Evolutionary conservation across 164 flowering plant species (phyloP), one percentile per base, ranked within the genome.

Genomic region (Nymphaea thermarum): DNA sequence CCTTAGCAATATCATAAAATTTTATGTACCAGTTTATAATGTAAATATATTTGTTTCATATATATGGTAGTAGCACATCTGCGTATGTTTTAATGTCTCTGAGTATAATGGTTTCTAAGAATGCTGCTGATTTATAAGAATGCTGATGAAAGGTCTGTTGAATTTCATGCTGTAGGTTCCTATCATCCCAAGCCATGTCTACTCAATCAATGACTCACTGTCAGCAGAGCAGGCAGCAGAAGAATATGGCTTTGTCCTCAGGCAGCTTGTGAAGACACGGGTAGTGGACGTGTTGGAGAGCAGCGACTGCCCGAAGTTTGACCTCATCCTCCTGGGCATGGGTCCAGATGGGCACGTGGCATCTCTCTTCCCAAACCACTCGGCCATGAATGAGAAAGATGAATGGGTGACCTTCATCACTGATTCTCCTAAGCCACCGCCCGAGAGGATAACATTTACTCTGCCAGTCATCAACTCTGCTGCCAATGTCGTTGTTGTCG

Each of bases 271-370:
- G 60, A 89, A 78, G 75, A 78, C 84, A 7, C 84, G 91, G 2
- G 71, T 75, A 10, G 74, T 89, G 36, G 76, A 77, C 44, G 93
- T 78, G 3, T 86, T 87, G 15, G 84, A 83, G 62, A 69, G 66
- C 44, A 80, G 82, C 59, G 96, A 86, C 77, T 86, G 89, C 80
- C 96, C 96, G 43, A 86, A 82, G 72, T 89, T 89, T 59, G 96
- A 89, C 42, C 87, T 89, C 16, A 81, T 87, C 65, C 85, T 89
- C 53, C 89, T 89, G 0, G 91, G 85, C 25, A 82, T 87, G 91
- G 93, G 96, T n/a, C 70, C 88, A 4, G 96, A 89, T 70, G 96
- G 93, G 14, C 91, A 86, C 62, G 74, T 85, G 6, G 96, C 93
- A 11, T 84, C 96, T 0, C 78, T 89, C 16, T 89, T 89, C 72